Percentiles rank a stretch among this genome's conserved stretches.
Conservation (phyloP, 495 filamentous ascomycete genomes). For the Penicillium coffeae region DNA sequence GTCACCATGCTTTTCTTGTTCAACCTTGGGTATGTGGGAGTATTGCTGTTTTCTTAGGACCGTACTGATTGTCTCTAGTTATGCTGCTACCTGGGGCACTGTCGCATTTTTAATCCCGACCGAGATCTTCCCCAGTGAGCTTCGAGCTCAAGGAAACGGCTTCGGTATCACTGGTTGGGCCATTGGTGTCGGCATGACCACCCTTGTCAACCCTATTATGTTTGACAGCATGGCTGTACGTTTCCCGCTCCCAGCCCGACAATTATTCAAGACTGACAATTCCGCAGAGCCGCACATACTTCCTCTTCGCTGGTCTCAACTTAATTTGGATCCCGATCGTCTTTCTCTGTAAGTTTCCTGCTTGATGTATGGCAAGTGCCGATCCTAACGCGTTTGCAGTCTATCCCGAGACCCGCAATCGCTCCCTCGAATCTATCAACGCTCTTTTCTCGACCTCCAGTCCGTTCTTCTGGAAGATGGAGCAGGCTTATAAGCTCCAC, state of each 20-base stretch:
- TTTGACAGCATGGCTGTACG: conserved; percentile 36
- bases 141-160: conserved; percentile 53
- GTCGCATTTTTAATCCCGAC: conserved; percentile 52
- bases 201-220: conserved; percentile 51
- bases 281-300: conserved; percentile 42
- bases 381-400: conserved; percentile 22
- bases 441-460: conserved; percentile 43
- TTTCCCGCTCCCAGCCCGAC: background rate
- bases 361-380: background rate
- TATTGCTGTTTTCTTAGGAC: background rate
- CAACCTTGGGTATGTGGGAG: conserved; percentile 37
- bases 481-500: conserved; percentile 30
- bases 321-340: conserved; percentile 52
- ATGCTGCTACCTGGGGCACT: conserved; percentile 54
- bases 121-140: conserved; percentile 50
- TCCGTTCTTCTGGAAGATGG: conserved; percentile 39
- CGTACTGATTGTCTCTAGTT: conserved; percentile 15
- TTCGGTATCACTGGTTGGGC: conserved; percentile 57
- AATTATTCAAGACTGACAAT: conserved; percentile 4
- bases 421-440: conserved; percentile 58
- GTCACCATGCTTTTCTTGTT: conserved; percentile 52
- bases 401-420: conserved; percentile 56
- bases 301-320: conserved; percentile 52
- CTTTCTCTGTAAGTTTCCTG: conserved; percentile 32
- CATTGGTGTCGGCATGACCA: conserved; percentile 52